Percentiles rank a stretch among this genome's conserved stretches.
These are phyloP conservation scores for Apiospora kogelbergensis DNA, from an alignment of 2,329 filamentous ascomycete genomes.

Conservation along the genomic window DNA sequence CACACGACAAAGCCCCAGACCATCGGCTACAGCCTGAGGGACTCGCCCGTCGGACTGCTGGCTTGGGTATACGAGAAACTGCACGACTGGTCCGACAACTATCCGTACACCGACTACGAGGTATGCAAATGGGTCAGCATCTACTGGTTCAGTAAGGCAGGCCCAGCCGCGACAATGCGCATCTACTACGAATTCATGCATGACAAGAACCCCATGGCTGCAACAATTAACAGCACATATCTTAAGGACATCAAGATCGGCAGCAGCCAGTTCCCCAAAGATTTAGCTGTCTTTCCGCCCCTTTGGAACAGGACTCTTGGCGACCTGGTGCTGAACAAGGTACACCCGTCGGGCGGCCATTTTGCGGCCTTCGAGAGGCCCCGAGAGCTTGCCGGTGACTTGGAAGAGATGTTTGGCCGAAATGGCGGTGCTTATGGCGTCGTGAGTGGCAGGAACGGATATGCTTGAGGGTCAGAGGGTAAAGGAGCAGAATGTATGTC, in stretches of 20 bases:
- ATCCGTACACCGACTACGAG: constrained; percentile 75
- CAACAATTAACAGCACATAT: constrained; percentile 50
- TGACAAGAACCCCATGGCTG: too few species aligned
- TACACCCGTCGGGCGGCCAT: constrained; percentile 54
- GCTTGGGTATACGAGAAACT: constrained; percentile 84
- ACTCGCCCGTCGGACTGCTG: constrained; percentile 68
- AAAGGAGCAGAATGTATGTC: too few species aligned
- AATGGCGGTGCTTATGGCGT: constrained; percentile 43
- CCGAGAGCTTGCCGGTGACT: constrained; percentile 49
- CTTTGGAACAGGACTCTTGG: constrained; percentile 57
- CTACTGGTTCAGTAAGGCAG: constrained; percentile 70
- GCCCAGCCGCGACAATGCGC: constrained; percentile 62
- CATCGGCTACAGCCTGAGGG: constrained; percentile 65
- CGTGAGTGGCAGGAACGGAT: constrained; percentile 17
- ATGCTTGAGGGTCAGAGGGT: too few species aligned
- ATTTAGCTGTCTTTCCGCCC: constrained; percentile 51
- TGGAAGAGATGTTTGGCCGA: constrained; percentile 58
- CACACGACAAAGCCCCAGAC: constrained; percentile 73
- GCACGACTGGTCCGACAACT: constrained; percentile 71
- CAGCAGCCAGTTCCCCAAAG: constrained; percentile 48
- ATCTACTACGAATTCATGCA: too few species aligned
- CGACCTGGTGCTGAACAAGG: constrained; percentile 56
- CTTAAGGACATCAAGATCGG: neutral
- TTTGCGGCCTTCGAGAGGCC: constrained; percentile 62
- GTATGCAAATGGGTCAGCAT: constrained; percentile 73